These are phyloP conservation scores for Aspergillus haitiensis DNA, from an alignment of 495 filamentous ascomycete genomes.

Conservation along the genomic window DNA sequence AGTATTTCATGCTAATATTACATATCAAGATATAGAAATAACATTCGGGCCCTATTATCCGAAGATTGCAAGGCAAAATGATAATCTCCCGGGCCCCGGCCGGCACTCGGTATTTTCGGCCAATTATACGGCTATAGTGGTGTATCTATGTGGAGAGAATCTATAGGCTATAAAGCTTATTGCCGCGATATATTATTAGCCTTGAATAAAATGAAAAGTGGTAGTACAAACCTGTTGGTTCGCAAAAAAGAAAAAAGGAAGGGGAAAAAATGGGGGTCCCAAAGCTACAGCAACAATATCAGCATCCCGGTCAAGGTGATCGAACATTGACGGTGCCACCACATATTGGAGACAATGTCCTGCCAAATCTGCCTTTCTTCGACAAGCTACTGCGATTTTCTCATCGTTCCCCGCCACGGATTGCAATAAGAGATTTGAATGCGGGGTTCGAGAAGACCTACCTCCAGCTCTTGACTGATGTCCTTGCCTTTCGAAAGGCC, in stretches of 20 bases:
- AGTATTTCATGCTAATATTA: too few species aligned
- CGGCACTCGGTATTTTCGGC: too few species aligned
- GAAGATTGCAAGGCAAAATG: too few species aligned
- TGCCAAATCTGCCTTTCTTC: slow-evolving; percentile 42
- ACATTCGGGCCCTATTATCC: too few species aligned
- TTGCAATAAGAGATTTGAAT: slow-evolving; percentile 32
- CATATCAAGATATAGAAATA: too few species aligned
- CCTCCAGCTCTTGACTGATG: slow-evolving; percentile 15
- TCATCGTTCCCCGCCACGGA: slow-evolving; percentile 23
- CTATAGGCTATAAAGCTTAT: too few species aligned
- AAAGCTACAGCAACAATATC: not conserved
- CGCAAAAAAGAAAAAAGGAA: not conserved
- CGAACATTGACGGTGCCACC: slow-evolving; percentile 25
- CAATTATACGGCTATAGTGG: too few species aligned
- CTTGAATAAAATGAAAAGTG: too few species aligned
- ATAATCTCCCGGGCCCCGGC: too few species aligned
- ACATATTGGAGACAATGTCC: slow-evolving; percentile 32
- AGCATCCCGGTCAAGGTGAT: slow-evolving; percentile 1
- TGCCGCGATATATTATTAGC: too few species aligned
- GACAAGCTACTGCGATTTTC: slow-evolving; percentile 32
- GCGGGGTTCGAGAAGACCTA: slow-evolving; percentile 32
- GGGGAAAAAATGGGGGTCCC: not conserved
- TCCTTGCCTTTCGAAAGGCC: slow-evolving; percentile 20
- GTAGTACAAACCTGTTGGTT: too few species aligned
- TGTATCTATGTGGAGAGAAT: too few species aligned